Conservation (phyloP, 192 early-diverging fungal species). For the Backusella mclennaniae region DNA sequence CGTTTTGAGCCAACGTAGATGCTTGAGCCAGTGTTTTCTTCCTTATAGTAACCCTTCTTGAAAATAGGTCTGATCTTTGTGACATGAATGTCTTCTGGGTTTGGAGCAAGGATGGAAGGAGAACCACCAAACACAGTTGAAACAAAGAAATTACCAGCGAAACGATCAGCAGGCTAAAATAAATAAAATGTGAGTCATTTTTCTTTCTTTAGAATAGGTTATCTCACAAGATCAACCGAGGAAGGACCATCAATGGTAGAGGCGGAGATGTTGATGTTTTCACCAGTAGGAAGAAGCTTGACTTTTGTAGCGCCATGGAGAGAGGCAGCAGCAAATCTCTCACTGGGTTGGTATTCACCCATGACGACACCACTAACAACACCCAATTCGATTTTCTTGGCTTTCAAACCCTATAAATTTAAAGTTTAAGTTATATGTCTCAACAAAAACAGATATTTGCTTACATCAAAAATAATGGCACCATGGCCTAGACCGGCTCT, state of each 20-base stretch:
- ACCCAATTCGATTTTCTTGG: slow-evolving; percentile 16
- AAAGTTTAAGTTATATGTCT: not conserved
- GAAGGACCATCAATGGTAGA: slow-evolving; percentile 9
- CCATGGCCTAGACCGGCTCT: slow-evolving; percentile 31
- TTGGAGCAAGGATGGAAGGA: slow-evolving; percentile 20
- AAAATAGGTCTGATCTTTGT: slow-evolving; percentile 23
- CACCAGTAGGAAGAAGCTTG: slow-evolving; percentile 5
- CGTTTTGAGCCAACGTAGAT: slow-evolving; percentile 16
- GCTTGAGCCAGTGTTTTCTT: slow-evolving; percentile 2
- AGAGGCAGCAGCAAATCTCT: slow-evolving; percentile 4
- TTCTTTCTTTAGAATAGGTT: not conserved
- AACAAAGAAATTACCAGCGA: slow-evolving; percentile 22
- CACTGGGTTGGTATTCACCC: slow-evolving; percentile 16
- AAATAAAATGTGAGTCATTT: not conserved
- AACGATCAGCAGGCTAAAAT: slow-evolving; percentile 25
- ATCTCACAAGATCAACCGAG: slow-evolving; percentile 16
- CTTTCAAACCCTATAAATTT: slow-evolving; percentile 20
- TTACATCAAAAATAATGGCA: slow-evolving; percentile 21
- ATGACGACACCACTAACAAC: slow-evolving; percentile 17
- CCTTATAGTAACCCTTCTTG: slow-evolving; percentile 31
- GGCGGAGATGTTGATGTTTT: slow-evolving; percentile 13
- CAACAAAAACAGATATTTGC: not conserved
- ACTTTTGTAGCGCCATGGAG: slow-evolving; percentile 14
- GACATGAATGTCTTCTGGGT: slow-evolving; percentile 33
- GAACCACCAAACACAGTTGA: not conserved